Percentiles rank a stretch among this genome's conserved stretches.
These are phyloP conservation scores for Colletotrichum higginsianum DNA, from an alignment of 2,329 filamentous ascomycete species.

Conservation along the genomic window DNA sequence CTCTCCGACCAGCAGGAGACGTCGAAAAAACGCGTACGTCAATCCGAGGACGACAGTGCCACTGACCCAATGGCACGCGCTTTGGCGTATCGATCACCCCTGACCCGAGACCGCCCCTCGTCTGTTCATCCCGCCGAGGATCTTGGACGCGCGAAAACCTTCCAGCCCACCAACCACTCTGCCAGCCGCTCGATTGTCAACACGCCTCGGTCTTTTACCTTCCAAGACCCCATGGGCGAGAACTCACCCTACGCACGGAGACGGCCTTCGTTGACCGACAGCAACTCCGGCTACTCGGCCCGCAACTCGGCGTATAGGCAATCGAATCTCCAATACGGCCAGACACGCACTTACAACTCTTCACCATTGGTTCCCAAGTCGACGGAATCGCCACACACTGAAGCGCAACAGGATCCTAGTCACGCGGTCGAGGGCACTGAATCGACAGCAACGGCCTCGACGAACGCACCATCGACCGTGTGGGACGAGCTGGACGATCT, in stretches of 20 bases:
- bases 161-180: conserved; percentile 46
- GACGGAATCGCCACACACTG: conserved; percentile 55
- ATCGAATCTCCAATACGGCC: conserved; percentile 53
- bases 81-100: conserved; percentile 58
- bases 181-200: conserved; percentile 59
- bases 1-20: conserved; percentile 71
- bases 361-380: conserved; percentile 70
- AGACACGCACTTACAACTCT: conserved; percentile 67
- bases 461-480: conserved; percentile 90
- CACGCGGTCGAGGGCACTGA: conserved; percentile 79
- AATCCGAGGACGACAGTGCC: conserved; percentile 58
- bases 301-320: conserved; percentile 63
- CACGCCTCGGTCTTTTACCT: conserved; percentile 64
- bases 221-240: conserved; percentile 58
- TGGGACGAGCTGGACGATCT: conserved; percentile 98
- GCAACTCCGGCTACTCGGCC: conserved; percentile 55
- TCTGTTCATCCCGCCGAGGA: conserved; percentile 57
- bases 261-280: conserved; percentile 66
- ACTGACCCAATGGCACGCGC: conserved; percentile 58
- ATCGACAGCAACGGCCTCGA: conserved; percentile 88
- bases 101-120: conserved; percentile 60
- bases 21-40: conserved; percentile 55
- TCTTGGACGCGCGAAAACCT: conserved; percentile 51
- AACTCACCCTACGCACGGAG: conserved; percentile 49
- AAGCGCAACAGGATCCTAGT: conserved; percentile 51